Percentiles rank a stretch among this genome's conserved stretches.
Conservation (phyloP, 176 grass and related monocot genomes). For the Ampelocalamus luodianensis region DNA sequence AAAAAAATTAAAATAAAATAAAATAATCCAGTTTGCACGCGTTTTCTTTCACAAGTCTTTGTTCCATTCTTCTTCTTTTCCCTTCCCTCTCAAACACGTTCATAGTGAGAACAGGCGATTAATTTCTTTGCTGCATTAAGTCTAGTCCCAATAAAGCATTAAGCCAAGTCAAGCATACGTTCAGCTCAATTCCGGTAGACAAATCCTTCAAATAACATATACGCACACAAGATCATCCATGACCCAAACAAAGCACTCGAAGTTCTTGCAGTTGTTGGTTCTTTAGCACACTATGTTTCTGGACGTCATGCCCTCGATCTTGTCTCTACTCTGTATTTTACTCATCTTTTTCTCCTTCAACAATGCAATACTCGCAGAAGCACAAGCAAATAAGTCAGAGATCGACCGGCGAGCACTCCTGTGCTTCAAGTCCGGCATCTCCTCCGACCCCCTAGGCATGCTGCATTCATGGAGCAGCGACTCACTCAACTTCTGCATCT, state of each 20-base stretch:
- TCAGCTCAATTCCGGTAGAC: background rate
- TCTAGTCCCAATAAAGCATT: no score
- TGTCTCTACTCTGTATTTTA: background rate
- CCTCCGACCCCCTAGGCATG: background rate
- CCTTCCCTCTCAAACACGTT: no score
- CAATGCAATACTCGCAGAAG: background rate
- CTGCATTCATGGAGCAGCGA: slow-evolving; percentile 30
- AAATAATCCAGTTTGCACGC: no score
- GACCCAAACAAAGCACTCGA: background rate
- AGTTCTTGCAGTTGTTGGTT: background rate
- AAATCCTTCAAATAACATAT: background rate
- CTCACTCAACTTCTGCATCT: slow-evolving; percentile 46
- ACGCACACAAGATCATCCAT: background rate
- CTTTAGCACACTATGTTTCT: background rate
- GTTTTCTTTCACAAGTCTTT: no score
- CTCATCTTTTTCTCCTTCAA: background rate
- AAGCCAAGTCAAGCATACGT: background rate
- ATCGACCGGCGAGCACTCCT: slow-evolving; percentile 36
- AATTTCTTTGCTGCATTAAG: no score
- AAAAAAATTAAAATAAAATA: no score
- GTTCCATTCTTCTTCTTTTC: no score
- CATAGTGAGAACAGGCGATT: no score
- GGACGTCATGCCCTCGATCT: background rate
- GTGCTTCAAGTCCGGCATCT: slow-evolving; percentile 48
- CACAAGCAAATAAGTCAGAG: background rate